Conservation (phyloP, 1,139 yeast species). For the Arxiozyma heterogenica region DNA sequence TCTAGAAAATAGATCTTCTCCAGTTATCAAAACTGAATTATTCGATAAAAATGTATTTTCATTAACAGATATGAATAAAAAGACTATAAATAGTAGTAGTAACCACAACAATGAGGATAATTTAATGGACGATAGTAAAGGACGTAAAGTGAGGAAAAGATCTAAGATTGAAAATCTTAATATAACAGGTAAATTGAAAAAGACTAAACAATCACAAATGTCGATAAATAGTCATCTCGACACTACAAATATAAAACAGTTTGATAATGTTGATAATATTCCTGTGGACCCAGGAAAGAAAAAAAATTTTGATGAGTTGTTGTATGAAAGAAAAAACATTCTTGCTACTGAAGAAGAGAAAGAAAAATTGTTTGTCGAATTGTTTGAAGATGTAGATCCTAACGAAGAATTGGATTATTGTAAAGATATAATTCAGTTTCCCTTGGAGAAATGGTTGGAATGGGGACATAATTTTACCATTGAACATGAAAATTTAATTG, state of each 20-base stretch:
- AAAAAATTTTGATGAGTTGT: background rate
- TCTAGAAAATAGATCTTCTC: background rate
- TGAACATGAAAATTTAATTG: conserved; percentile 30
- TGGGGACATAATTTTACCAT: conserved; percentile 30
- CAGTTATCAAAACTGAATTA: background rate
- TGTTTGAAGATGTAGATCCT: conserved; percentile 13
- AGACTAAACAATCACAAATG: background rate
- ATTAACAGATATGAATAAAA: background rate
- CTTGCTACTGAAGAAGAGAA: background rate
- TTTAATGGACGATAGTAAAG: background rate
- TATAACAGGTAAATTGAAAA: background rate
- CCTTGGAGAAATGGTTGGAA: conserved; percentile 33
- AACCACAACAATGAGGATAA: background rate
- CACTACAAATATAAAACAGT: background rate
- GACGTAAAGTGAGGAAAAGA: background rate
- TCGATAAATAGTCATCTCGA: background rate
- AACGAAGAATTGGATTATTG: conserved; percentile 19
- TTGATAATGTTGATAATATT: background rate
- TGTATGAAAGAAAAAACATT: background rate
- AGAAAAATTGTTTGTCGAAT: background rate
- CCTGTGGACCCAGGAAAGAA: conserved; percentile 1
- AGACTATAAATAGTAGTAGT: background rate
- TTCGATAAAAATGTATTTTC: background rate
- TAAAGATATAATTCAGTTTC: conserved; percentile 23
- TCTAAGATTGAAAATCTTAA: background rate